A percentile compares a stretch with the other conserved stretches of the same genome.
These are phyloP conservation scores for Lactarius tabidus DNA, from an alignment of 768 basidiomycete genomes.

Conservation along the genomic window DNA sequence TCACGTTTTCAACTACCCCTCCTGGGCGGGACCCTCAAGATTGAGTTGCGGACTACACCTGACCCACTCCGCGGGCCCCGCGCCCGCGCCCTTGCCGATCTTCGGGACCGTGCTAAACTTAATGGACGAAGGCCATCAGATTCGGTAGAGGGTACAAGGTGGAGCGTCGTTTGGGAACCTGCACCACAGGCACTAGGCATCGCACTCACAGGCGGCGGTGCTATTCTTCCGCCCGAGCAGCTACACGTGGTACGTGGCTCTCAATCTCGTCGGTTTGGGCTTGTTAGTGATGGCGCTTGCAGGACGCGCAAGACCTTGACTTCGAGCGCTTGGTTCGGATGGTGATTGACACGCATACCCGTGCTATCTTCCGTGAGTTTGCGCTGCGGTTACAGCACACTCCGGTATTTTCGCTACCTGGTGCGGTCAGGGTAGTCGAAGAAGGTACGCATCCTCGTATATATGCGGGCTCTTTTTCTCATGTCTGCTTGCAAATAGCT, in stretches of 20 bases:
- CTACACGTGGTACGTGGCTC: constrained; percentile 53
- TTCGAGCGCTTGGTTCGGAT: constrained; percentile 63
- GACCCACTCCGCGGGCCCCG: constrained; percentile 52
- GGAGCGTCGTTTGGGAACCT: constrained; percentile 78
- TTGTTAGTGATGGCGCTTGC: neutral
- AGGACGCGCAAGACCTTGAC: constrained; percentile 69
- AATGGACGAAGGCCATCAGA: constrained; percentile 57
- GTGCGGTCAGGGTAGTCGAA: constrained; percentile 50
- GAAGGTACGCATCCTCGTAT: constrained; percentile 44
- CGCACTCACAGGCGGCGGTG: constrained; percentile 46
- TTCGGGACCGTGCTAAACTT: constrained; percentile 64
- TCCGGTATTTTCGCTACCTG: constrained; percentile 58
- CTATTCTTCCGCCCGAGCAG: constrained; percentile 38
- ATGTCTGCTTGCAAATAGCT: constrained; percentile 40
- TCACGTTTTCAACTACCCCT: constrained; percentile 47
- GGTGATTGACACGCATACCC: constrained; percentile 63
- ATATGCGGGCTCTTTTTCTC: neutral
- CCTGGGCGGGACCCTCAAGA: constrained; percentile 67
- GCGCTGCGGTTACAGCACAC: constrained; percentile 51
- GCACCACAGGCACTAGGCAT: constrained; percentile 63
- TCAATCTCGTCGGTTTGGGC: neutral
- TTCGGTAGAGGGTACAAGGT: constrained; percentile 63
- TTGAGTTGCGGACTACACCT: constrained; percentile 60
- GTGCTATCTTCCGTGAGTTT: constrained; percentile 55
- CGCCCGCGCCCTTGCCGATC: constrained; percentile 51